Percentiles rank a stretch among this genome's conserved stretches.
Conservation (phyloP, 352 stramenopile genomes). For the Globisporangium splendens region DNA sequence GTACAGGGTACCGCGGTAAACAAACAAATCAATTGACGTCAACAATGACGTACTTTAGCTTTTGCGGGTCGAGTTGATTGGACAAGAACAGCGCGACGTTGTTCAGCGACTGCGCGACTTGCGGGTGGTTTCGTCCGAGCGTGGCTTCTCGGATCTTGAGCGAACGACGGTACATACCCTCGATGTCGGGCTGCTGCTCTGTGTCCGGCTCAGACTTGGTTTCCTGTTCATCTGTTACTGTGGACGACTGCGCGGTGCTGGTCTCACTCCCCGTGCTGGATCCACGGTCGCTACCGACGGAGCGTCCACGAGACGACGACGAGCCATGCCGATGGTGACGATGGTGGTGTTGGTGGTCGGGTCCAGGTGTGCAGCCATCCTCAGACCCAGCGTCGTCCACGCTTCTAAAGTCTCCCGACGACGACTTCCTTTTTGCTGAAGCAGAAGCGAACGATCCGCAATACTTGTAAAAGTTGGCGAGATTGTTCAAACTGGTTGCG, state of each 20-base stretch:
- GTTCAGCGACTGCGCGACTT: constrained; percentile 79
- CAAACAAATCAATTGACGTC: not conserved
- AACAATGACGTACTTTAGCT: constrained; percentile 61
- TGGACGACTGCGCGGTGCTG: not conserved
- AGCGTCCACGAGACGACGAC: constrained; percentile 4
- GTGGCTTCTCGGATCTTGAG: constrained; percentile 72
- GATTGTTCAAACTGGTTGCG: constrained; percentile 78
- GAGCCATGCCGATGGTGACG: too few relatives aligned
- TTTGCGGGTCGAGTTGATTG: constrained; percentile 52
- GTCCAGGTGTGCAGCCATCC: constrained; percentile 3
- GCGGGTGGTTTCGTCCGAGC: constrained; percentile 62
- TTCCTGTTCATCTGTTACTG: constrained; percentile 2
- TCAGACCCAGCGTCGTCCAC: constrained; percentile 11
- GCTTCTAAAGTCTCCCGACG: constrained; percentile 4
- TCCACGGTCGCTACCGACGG: constrained; percentile 9
- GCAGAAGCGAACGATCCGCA: constrained; percentile 22
- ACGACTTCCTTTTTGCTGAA: too few relatives aligned
- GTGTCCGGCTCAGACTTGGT: constrained; percentile 6
- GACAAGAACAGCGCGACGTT: constrained; percentile 75
- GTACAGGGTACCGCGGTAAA: too few relatives aligned
- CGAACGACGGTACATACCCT: constrained; percentile 69
- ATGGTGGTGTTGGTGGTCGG: too few relatives aligned
- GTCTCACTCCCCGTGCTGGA: constrained; percentile 13
- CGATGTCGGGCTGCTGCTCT: constrained; percentile 46
- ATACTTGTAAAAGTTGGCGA: constrained; percentile 86